Percentiles rank a stretch among this genome's conserved stretches.
These are phyloP conservation scores for Solanum piurae DNA, from an alignment of 257 asterid species.

Conservation along the genomic window DNA sequence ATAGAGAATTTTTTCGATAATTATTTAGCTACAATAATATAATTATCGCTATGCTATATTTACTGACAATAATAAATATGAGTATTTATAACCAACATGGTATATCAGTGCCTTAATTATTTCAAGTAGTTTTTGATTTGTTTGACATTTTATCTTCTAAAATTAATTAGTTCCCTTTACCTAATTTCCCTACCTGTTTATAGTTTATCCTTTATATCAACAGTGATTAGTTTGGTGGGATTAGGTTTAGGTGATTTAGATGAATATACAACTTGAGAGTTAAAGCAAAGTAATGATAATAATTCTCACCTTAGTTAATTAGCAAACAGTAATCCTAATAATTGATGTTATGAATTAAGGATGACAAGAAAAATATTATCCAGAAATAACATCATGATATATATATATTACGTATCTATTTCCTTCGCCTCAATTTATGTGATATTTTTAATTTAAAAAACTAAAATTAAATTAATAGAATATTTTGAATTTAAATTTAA, in stretches of 20 bases:
- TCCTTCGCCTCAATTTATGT: fast-evolving
- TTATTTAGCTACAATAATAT: no score
- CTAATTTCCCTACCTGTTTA: background rate
- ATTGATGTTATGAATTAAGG: background rate
- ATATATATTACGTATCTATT: background rate
- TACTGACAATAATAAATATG: no score
- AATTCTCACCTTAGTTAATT: background rate
- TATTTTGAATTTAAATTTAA: no score
- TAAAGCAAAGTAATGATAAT: background rate
- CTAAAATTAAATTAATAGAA: background rate
- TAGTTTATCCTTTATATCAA: background rate
- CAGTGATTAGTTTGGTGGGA: background rate
- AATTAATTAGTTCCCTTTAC: background rate
- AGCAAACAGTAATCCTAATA: background rate
- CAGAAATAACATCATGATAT: background rate
- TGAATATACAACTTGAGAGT: background rate
- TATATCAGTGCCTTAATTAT: background rate
- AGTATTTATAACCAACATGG: no score
- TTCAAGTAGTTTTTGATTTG: background rate
- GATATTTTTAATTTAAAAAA: background rate
- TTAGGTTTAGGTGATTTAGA: background rate
- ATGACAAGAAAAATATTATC: background rate
- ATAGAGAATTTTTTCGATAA: no score
- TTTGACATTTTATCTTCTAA: background rate
- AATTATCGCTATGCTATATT: fast-evolving